Evolutionary conservation across 805 yeast genomes (phyloP), one percentile per base, ranked within the genome.

Genomic region (Monosporozyma servazzii): DNA sequence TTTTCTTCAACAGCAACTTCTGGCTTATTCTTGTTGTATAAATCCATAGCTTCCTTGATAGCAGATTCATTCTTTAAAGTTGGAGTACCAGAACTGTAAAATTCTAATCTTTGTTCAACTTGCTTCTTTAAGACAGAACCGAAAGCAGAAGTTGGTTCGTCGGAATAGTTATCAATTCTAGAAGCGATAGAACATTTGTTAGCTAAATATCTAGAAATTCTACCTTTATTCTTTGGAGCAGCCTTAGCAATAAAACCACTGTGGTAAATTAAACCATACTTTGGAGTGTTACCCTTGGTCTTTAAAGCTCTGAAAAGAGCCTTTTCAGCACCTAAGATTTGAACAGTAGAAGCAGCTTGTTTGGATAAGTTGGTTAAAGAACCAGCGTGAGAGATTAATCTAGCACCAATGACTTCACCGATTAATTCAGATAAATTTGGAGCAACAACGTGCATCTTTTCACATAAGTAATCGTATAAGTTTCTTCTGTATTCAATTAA

Each of bases 161-260:
- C 99, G 52, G 96, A 85, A 73, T 88, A 93, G 76, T 88, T 88
- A 75, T 93, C 99, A 65, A 93, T 91, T 80, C 99, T 88, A 49
- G 96, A 88, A 54, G 99, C 99, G 75, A 93, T 91, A 42, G 99
- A 86, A 81, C 98, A 91, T 75, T 93, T 93, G 85, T 93, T 93
- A 59, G 99, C 99, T 73, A 93, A 78, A 75, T 90, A 93, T 76
- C 99, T 86, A 48, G 99, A 91, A 61, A 93, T 93, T 80, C 98
- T 86, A 73, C 99, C 99, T 82, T 93, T 93, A 78, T 93, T 93
- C 78, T 93, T 93, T 59, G 95, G 84, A 56, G 89, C 77, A 54
- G 99, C 99, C 72, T 81, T 85, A 62, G 96, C 96, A 64, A 89
- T 88, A 72, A 88, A 88, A 31, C 95, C 86, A 45, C 96, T 87